Evolutionary conservation across 2,329 filamentous ascomycete species (phyloP).

Genomic region (Raffaelea ambrosiae): DNA sequence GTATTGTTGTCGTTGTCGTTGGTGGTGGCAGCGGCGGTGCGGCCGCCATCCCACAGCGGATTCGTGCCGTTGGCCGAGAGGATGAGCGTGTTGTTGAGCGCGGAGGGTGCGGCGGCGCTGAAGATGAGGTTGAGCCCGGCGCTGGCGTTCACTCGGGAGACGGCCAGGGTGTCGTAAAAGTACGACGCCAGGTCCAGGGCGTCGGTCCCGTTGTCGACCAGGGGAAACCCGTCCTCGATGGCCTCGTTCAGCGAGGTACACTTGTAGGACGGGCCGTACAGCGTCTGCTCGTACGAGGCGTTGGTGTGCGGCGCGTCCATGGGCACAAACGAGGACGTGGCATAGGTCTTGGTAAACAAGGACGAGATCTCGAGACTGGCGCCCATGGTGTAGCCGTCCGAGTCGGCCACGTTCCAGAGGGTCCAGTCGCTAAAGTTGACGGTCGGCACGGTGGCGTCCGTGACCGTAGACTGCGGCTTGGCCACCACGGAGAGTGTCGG

Average conservation of each 20-base stretch:
- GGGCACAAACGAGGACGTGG: slow-evolving; percentile 1
- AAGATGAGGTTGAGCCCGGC: neutral
- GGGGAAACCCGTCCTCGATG: neutral
- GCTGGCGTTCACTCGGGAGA: neutral
- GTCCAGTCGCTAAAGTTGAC: slow-evolving; percentile 2
- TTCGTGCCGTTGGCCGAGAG: slow-evolving; percentile 2
- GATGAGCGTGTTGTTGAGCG: slow-evolving; percentile 6
- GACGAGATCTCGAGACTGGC: slow-evolving; percentile 1
- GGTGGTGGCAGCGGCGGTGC: too few relatives aligned
- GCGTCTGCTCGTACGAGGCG: slow-evolving; percentile 5
- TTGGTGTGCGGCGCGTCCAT: slow-evolving; percentile 3
- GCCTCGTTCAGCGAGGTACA: slow-evolving; percentile 6
- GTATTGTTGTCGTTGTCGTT: slow-evolving; percentile 3
- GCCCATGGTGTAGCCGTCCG: neutral
- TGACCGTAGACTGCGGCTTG: neutral
- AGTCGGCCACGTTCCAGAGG: slow-evolving; percentile 1
- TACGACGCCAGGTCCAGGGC: slow-evolving; percentile 3
- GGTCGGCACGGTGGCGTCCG: neutral
- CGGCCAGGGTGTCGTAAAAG: slow-evolving; percentile 7
- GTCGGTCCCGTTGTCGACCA: neutral
- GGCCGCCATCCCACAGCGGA: neutral
- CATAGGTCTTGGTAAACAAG: slow-evolving; percentile 6
- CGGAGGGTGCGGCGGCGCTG: slow-evolving; percentile 3
- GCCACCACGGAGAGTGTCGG: slow-evolving; percentile 4
- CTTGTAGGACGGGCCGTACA: slow-evolving; percentile 9